A percentile compares a stretch with the other conserved stretches of the same genome.
These are phyloP conservation scores for Diplodia intermedia DNA, from an alignment of 2,329 filamentous ascomycete species.

Conservation along the genomic window DNA sequence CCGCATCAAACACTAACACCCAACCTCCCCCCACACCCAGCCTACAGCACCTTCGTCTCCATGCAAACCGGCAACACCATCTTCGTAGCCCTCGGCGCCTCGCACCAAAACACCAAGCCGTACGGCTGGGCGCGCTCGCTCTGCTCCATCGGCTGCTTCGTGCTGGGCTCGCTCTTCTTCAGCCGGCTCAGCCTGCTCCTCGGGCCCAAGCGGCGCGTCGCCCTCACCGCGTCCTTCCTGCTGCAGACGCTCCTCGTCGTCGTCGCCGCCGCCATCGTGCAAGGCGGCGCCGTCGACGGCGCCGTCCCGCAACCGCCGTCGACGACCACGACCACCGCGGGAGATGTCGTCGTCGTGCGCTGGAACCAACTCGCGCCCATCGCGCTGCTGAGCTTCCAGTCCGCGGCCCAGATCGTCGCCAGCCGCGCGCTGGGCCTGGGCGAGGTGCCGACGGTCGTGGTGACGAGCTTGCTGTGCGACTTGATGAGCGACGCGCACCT, in stretches of 20 bases:
- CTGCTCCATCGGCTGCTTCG: constrained; percentile 74
- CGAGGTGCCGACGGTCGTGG: constrained; percentile 76
- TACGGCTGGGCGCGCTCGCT: constrained; percentile 74
- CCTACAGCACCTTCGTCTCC: constrained; percentile 79
- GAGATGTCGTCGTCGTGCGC: constrained; percentile 50
- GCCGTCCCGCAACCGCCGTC: constrained; percentile 50
- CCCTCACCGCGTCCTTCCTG: constrained; percentile 59
- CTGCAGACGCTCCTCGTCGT: constrained; percentile 53
- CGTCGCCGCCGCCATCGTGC: constrained; percentile 52
- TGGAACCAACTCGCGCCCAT: constrained; percentile 72
- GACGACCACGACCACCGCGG: too few species aligned
- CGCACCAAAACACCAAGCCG: constrained; percentile 59
- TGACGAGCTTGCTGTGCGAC: constrained; percentile 84
- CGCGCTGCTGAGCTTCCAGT: constrained; percentile 75
- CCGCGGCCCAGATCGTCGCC: constrained; percentile 77
- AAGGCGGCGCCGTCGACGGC: constrained; percentile 59
- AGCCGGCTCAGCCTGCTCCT: constrained; percentile 70
- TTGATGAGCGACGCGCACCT: constrained; percentile 71
- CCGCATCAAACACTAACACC: neutral
- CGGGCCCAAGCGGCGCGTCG: constrained; percentile 68
- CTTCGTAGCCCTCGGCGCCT: constrained; percentile 77
- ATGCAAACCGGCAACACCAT: constrained; percentile 88
- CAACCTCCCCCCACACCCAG: neutral
- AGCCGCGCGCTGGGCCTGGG: constrained; percentile 73
- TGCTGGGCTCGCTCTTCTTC: constrained; percentile 74